phyloP scores from a whole-genome alignment of 2,329 filamentous ascomycete species.

The Fusarium marasasianum region DNA sequence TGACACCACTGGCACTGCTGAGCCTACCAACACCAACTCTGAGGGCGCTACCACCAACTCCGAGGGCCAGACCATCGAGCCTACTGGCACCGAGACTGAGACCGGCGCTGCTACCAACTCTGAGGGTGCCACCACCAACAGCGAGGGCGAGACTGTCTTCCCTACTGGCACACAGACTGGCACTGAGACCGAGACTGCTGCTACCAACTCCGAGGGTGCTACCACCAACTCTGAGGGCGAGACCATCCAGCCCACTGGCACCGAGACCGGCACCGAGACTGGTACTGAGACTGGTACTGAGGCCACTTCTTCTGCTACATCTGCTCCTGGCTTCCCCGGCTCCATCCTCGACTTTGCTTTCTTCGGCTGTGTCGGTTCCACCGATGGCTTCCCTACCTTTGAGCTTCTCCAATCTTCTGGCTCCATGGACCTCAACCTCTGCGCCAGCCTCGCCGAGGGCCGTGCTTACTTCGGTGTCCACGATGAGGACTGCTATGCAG shows the following conservation, averaged over 20 bases:
- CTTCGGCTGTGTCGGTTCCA: slow-evolving; percentile 42
- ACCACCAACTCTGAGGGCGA: slow-evolving; percentile 6
- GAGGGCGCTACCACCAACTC: slow-evolving; percentile 4
- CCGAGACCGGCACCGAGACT: slow-evolving; percentile 24
- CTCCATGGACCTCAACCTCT: slow-evolving; percentile 41
- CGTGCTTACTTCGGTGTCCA: slow-evolving; percentile 41
- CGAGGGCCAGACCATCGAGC: background rate
- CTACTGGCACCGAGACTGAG: background rate
- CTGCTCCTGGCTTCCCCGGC: slow-evolving; percentile 28
- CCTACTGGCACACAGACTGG: background rate
- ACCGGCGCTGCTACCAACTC: slow-evolving; percentile 3
- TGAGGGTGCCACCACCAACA: background rate
- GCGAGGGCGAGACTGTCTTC: too few relatives aligned
- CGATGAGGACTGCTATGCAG: slow-evolving; percentile 41
- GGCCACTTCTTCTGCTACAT: slow-evolving; percentile 32
- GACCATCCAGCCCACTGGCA: slow-evolving; percentile 20
- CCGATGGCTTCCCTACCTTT: slow-evolving; percentile 39
- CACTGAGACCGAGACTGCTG: background rate
- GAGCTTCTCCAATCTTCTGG: slow-evolving; percentile 7
- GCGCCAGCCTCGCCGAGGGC: slow-evolving; percentile 37
- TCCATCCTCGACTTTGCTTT: slow-evolving; percentile 33
- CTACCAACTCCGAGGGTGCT: background rate
- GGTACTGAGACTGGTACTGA: slow-evolving; percentile 39
- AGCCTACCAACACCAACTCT: background rate
- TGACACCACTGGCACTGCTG: slow-evolving; percentile 48